phyloP scores from a whole-genome alignment of 371 early-diverging fungal genomes.

The Batrachochytrium dendrobatidis region DNA sequence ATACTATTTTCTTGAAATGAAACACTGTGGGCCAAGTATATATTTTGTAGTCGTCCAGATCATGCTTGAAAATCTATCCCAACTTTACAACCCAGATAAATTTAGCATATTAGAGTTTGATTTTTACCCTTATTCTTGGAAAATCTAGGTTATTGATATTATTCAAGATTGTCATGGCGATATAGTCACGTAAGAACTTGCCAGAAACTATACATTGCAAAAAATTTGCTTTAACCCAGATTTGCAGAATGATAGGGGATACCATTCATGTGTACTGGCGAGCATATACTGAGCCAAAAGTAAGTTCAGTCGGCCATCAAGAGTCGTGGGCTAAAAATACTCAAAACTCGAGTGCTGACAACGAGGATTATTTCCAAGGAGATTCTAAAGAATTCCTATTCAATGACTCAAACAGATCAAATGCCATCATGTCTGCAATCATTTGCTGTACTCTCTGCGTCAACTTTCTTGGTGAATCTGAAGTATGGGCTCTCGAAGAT shows the following conservation, averaged over 20 bases:
- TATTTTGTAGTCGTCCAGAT: too few relatives aligned
- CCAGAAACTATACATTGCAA: background rate
- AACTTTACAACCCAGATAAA: too few relatives aligned
- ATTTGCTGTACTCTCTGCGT: conserved; percentile 3
- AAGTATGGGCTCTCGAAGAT: conserved; percentile 13
- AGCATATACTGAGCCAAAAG: too few relatives aligned
- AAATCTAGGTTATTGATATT: conserved; percentile 5
- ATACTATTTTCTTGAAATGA: too few relatives aligned
- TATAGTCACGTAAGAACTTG: conserved; percentile 2
- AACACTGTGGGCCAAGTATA: too few relatives aligned
- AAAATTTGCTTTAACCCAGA: background rate
- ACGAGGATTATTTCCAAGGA: conserved; percentile 1
- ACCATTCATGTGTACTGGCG: background rate
- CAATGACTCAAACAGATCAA: background rate
- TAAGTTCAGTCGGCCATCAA: too few relatives aligned
- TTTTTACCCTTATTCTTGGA: too few relatives aligned
- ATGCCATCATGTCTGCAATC: background rate
- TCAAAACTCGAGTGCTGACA: too few relatives aligned
- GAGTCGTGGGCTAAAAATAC: too few relatives aligned
- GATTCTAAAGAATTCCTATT: background rate
- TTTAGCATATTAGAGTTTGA: too few relatives aligned
- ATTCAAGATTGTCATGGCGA: conserved; percentile 4
- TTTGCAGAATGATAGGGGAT: background rate
- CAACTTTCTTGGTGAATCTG: conserved; percentile 5
- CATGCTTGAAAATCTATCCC: too few relatives aligned